Evolutionary conservation across 2,329 filamentous ascomycete genomes (phyloP).

Genomic region (Chaetothyriales sp.): DNA sequence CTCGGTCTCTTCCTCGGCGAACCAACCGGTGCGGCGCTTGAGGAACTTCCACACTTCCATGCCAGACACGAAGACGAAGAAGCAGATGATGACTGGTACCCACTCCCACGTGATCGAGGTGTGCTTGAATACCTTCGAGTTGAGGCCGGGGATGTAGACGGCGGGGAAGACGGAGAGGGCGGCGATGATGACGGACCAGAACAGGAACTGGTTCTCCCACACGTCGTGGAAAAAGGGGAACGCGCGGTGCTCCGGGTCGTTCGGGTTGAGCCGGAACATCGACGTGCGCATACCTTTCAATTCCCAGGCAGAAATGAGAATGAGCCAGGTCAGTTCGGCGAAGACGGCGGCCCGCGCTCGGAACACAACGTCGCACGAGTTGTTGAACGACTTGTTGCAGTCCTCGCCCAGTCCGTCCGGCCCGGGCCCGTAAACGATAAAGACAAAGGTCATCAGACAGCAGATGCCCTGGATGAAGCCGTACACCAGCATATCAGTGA

Average conservation of each 20-base stretch:
- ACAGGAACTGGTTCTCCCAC: constrained; percentile 57
- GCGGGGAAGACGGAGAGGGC: constrained; percentile 41
- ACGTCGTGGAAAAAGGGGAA: constrained; percentile 49
- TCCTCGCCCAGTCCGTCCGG: constrained; percentile 37
- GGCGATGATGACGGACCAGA: constrained; percentile 47
- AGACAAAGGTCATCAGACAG: constrained; percentile 35
- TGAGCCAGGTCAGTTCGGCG: constrained; percentile 58
- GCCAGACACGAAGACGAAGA: constrained; percentile 44
- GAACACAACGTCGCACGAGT: constrained; percentile 41
- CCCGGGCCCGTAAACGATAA: constrained; percentile 35
- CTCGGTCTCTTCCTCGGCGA: constrained; percentile 20
- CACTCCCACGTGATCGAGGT: constrained; percentile 52
- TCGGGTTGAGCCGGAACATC: constrained; percentile 49
- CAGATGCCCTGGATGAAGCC: constrained; percentile 37
- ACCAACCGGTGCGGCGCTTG: constrained; percentile 35
- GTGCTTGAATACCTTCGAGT: constrained; percentile 50
- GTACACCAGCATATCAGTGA: constrained; percentile 40
- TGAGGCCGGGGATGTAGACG: constrained; percentile 53
- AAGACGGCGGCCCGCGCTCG: constrained; percentile 60
- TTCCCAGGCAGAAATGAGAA: constrained; percentile 64
- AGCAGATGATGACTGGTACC: constrained; percentile 47
- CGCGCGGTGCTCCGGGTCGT: constrained; percentile 39
- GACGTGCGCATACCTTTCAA: constrained; percentile 59
- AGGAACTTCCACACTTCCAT: constrained; percentile 51
- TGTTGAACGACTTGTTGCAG: constrained; percentile 38